phyloP scores from a whole-genome alignment of 495 filamentous ascomycete species.

The Neurospora terricola region DNA sequence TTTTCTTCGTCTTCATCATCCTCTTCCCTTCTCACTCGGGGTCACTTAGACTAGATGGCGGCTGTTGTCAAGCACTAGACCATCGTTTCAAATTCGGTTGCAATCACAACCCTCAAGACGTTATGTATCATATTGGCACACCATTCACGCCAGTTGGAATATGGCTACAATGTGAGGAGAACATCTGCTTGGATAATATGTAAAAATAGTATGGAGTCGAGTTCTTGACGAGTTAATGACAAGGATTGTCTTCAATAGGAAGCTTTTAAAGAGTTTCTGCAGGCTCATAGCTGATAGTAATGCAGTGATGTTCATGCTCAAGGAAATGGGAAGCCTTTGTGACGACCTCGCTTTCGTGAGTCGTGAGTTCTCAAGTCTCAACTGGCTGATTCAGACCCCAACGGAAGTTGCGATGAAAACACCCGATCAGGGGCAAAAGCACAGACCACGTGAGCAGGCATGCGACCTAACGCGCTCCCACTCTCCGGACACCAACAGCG shows the following conservation, averaged over 20 bases:
- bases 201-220: not conserved
- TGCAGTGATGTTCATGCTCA: not conserved
- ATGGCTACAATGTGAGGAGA: not conserved
- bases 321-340: not conserved
- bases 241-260: not conserved
- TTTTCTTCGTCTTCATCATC: not conserved
- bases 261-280: not conserved
- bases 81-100: not conserved
- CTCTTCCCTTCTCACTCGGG: not conserved
- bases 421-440: not conserved
- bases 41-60: not conserved
- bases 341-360: not conserved
- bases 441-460: not conserved
- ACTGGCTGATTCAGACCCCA: not conserved
- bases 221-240: not conserved
- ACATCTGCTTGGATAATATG: not conserved
- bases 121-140: not conserved
- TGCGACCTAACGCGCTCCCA: slow-evolving; percentile 2
- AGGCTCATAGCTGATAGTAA: not conserved
- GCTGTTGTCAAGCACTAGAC: not conserved
- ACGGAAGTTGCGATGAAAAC: not conserved
- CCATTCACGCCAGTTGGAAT: not conserved
- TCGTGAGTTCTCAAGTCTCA: not conserved
- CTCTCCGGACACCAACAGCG: slow-evolving; percentile 1
- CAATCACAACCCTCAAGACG: not conserved